Conservation (phyloP, 2,329 filamentous ascomycete species). For the Dichotomopilus funicola region DNA sequence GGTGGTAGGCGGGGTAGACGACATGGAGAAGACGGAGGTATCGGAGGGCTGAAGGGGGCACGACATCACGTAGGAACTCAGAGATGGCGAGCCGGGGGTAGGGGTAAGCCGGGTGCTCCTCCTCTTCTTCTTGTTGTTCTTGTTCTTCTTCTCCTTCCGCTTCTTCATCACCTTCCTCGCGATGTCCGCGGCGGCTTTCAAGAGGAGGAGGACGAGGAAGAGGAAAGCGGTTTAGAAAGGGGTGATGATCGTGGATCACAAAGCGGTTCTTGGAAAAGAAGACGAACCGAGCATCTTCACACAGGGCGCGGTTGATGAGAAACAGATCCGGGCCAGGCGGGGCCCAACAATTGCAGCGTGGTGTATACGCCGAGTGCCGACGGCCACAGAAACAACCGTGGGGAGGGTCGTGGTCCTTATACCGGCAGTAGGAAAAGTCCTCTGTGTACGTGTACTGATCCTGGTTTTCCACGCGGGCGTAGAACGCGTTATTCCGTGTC, state of each 20-base stretch:
- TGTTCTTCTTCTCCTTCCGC: no score
- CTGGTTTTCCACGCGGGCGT: neutral
- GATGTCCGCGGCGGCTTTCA: neutral
- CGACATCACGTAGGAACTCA: conserved; percentile 2
- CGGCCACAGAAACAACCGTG: conserved; percentile 5
- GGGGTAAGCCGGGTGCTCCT: neutral
- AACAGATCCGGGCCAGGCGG: neutral
- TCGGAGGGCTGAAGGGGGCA: neutral
- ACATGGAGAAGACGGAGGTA: conserved; percentile 3
- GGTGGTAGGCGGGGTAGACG: neutral
- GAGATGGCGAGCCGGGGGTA: neutral
- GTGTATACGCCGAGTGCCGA: neutral
- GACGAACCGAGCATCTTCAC: conserved; percentile 1
- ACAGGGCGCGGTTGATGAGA: conserved; percentile 2
- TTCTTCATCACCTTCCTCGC: no score
- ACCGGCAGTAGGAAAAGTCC: neutral
- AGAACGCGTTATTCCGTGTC: neutral
- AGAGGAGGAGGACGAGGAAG: neutral
- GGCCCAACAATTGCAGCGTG: conserved; percentile 2
- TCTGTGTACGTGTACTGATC: neutral
- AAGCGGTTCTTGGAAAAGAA: conserved; percentile 6
- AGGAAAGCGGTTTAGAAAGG: neutral
- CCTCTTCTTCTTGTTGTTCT: no score
- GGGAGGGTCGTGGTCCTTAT: neutral
- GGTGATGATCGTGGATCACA: conserved; percentile 1